phyloP scores from a whole-genome alignment of 2,329 filamentous ascomycete species.

The Aspergillus phoenicis region DNA sequence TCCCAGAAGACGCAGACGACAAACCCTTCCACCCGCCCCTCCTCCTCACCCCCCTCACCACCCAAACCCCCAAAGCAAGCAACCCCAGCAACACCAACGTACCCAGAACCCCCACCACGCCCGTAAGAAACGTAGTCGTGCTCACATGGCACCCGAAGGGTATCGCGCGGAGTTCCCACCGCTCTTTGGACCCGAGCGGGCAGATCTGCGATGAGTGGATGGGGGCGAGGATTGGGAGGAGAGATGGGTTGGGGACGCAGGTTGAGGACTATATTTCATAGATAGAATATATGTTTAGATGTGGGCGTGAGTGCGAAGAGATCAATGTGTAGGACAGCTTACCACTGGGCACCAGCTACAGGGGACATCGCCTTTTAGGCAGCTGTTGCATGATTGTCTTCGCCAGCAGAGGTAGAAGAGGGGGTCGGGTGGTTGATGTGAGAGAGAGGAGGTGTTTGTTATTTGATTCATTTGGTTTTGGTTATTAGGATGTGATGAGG shows the following conservation, averaged over 20 bases:
- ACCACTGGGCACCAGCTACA: constrained; percentile 46
- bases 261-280: constrained; percentile 35
- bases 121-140: constrained; percentile 43
- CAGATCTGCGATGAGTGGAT: constrained; percentile 40
- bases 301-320: too few species aligned
- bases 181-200: constrained; percentile 42
- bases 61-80: constrained; percentile 20
- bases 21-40: constrained; percentile 13
- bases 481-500: neutral
- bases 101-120: constrained; percentile 33
- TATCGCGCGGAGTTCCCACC: constrained; percentile 45
- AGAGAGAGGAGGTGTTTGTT: neutral
- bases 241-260: constrained; percentile 43
- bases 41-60: constrained; percentile 16
- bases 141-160: constrained; percentile 46
- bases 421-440: constrained; percentile 19
- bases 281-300: neutral
- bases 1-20: neutral
- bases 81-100: constrained; percentile 31
- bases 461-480: neutral
- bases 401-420: constrained; percentile 41
- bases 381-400: constrained; percentile 38
- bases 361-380: constrained; percentile 33
- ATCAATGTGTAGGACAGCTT: constrained; percentile 17
- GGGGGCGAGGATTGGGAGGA: constrained; percentile 43